Evolutionary conservation across 75 land plant genomes (phyloP), one percentile per base, ranked within the genome.

Genomic region (Picea glauca): DNA sequence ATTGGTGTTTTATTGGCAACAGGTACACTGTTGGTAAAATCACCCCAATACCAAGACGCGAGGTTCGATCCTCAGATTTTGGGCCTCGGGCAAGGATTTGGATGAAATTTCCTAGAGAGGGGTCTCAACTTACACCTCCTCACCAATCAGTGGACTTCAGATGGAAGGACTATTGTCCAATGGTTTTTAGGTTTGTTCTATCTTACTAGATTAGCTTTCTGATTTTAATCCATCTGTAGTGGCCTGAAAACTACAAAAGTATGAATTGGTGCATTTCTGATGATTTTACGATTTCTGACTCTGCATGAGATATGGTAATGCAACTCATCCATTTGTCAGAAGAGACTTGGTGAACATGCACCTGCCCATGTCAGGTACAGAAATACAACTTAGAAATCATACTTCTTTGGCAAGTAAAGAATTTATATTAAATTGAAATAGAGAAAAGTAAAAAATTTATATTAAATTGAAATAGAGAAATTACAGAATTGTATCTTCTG

Each of bases 151-250:
- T 88, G 58, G 91, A 87, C 83, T 96, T 96, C 75, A 80, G 84
- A 67, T 96, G 99, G 99, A 96, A 94, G 79, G 99, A 96, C 68
- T 96, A 94, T 78, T 96, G 99, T 68, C 99, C 99, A 11, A 88
- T 91, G 93, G 99, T 94, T 78, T 96, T 96, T 85, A 94, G 99
- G 99, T 94, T 40, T 40, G 74, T 70, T 43, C n/a, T 70, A n/a
- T 21, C 54, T 70, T 38, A 40, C 46, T 68, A 68, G 6, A 17
- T 40, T 46, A 33, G 5, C 68, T 31, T 5, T 40, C 50, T 38
- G 33, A 8, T 40, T 68, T 68, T 18, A 38, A 8, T 68, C 18
- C 18, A 17, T 67, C 35, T 68, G 50, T 68, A 18, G 40, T 65
- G 68, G 5, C 31, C 33, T 65, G 38, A 65, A 18, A 38, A 4